phyloP scores from a whole-genome alignment of 2,329 filamentous ascomycete species.

The Aureobasidium sp. region DNA sequence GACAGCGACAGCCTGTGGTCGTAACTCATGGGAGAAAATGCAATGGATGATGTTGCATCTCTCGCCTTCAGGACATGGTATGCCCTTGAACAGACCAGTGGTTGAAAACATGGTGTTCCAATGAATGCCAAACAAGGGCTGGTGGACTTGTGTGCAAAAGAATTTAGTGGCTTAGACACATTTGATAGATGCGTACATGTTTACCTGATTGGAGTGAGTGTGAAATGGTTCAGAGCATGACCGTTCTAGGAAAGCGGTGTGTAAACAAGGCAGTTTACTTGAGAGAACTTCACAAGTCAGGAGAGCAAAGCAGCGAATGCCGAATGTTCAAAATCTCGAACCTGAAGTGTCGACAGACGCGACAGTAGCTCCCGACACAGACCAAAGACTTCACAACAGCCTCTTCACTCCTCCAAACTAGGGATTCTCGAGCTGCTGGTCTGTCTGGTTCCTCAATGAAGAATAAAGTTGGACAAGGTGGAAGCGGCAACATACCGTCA shows the following conservation, averaged over 20 bases:
- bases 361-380: too few relatives aligned
- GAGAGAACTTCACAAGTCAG: neutral
- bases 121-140: neutral
- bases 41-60: constrained; percentile 47
- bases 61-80: constrained; percentile 44
- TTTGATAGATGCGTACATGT: neutral
- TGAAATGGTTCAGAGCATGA: neutral
- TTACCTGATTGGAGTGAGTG: neutral
- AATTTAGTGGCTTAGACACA: neutral
- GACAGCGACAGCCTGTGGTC: neutral
- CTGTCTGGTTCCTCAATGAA: too few relatives aligned
- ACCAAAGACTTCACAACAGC: too few relatives aligned
- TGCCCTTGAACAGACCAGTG: constrained; percentile 45
- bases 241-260: neutral
- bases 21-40: constrained; percentile 46
- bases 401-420: too few relatives aligned
- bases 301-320: too few relatives aligned
- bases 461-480: too few relatives aligned
- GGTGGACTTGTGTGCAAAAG: neutral
- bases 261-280: neutral
- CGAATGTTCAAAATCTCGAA: too few relatives aligned
- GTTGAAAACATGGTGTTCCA: constrained; percentile 42
- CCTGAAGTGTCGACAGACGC: too few relatives aligned
- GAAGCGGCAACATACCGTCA: too few relatives aligned
- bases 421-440: too few relatives aligned